phyloP scores from a whole-genome alignment of 73 alveolate species.

The Tetrahymena elliotti region DNA sequence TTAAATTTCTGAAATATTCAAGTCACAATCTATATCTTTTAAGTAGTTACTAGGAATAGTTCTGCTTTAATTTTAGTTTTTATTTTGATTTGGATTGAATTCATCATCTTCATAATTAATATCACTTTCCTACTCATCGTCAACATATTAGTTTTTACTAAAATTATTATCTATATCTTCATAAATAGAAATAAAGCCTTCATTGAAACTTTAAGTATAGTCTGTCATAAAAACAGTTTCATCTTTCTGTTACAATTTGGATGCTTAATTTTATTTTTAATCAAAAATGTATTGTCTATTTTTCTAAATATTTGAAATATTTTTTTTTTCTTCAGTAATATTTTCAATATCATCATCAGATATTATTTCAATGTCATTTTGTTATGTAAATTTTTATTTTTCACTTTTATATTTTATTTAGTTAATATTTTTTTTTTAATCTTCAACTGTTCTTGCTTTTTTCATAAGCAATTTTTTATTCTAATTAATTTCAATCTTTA shows the following conservation, averaged over 20 bases:
- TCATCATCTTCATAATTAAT: not conserved
- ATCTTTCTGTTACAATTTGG: not conserved
- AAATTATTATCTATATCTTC: not conserved
- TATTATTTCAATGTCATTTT: not conserved
- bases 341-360: not conserved
- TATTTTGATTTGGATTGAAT: not conserved
- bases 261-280: not conserved
- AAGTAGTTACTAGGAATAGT: not conserved
- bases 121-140: not conserved
- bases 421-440: not conserved
- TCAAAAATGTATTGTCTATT: no score
- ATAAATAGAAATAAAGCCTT: not conserved
- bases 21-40: not conserved
- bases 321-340: not conserved
- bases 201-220: not conserved
- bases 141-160: not conserved
- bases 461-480: not conserved
- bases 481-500: not conserved
- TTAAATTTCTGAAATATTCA: not conserved
- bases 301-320: not conserved
- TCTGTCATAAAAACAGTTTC: not conserved
- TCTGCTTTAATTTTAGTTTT: not conserved
- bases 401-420: not conserved
- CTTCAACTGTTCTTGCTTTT: not conserved
- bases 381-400: not conserved